Evolutionary conservation across 2,329 filamentous ascomycete species (phyloP).

Genomic region (Epichloe baconii): DNA sequence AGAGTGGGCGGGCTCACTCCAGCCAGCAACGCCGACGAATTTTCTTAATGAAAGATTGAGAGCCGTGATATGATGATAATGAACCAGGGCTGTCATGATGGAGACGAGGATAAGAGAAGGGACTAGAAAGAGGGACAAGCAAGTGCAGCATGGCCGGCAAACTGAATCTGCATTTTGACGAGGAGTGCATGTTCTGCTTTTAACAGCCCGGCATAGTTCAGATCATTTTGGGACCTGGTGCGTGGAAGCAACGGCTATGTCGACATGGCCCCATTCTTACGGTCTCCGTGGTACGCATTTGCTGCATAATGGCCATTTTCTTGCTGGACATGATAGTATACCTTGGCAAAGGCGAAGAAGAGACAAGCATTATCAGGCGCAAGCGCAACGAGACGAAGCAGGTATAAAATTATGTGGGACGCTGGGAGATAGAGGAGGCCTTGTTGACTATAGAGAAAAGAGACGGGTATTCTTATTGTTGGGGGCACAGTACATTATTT

Average conservation of each 20-base stretch:
- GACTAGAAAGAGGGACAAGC: background rate
- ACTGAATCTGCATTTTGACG: background rate
- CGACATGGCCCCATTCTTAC: background rate
- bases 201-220: background rate
- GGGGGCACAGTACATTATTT: background rate
- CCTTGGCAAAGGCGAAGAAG: background rate
- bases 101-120: background rate
- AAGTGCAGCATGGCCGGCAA: background rate
- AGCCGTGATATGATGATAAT: conserved; percentile 1
- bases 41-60: conserved; percentile 24
- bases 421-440: background rate
- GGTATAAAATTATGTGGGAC: background rate
- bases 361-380: background rate
- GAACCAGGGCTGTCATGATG: background rate
- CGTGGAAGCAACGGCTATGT: background rate
- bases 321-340: background rate
- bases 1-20: conserved; percentile 25
- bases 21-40: conserved; percentile 28
- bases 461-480: background rate
- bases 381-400: background rate
- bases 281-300: background rate
- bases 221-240: background rate
- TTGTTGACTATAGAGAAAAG: background rate
- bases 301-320: background rate
- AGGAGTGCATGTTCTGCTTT: background rate